Conservation (phyloP, 352 stramenopile genomes). For the Globisporangium apiculatum region DNA sequence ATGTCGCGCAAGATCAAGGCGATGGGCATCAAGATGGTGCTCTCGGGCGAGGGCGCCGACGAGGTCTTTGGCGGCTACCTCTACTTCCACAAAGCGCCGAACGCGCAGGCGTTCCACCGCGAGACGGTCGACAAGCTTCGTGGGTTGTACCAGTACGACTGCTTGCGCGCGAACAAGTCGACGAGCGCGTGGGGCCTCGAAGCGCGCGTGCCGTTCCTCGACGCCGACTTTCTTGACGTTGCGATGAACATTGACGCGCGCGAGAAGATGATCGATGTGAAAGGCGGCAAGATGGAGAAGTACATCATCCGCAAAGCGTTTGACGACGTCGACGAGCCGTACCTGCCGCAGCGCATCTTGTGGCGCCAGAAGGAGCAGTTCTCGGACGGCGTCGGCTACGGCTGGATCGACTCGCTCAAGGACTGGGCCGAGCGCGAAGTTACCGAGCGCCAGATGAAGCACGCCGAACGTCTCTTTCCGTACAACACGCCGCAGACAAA, state of each 20-base stretch:
- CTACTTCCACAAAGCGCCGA: slow-evolving; percentile 99
- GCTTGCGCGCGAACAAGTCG: slow-evolving; percentile 97
- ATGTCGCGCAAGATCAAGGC: slow-evolving; percentile 99
- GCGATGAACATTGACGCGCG: slow-evolving; percentile 97
- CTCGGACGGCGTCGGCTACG: slow-evolving; percentile 98
- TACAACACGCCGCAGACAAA: slow-evolving; percentile 99
- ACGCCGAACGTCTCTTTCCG: slow-evolving; percentile 93
- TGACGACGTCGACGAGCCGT: slow-evolving; percentile 95
- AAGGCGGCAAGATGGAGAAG: slow-evolving; percentile 96
- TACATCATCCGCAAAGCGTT: slow-evolving; percentile 99
- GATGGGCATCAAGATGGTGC: slow-evolving; percentile 99
- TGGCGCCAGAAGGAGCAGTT: slow-evolving; percentile 99
- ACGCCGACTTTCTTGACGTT: slow-evolving; percentile 96
- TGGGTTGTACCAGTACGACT: slow-evolving; percentile 97
- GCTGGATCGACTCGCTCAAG: slow-evolving; percentile 97
- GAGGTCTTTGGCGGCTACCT: slow-evolving; percentile 98
- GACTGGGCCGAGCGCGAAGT: slow-evolving; percentile 93
- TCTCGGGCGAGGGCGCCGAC: slow-evolving; percentile 97
- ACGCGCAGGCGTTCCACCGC: slow-evolving; percentile 88
- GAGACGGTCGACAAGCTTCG: slow-evolving; percentile 95
- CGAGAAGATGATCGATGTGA: slow-evolving; percentile 95
- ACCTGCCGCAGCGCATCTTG: slow-evolving; percentile 96
- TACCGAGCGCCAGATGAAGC: slow-evolving; percentile 94
- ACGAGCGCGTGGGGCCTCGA: slow-evolving; percentile 98
- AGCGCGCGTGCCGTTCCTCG: slow-evolving; percentile 96